These are phyloP conservation scores for Rhizopogon sp. DNA, from an alignment of 768 basidiomycete species.

Conservation along the genomic window DNA sequence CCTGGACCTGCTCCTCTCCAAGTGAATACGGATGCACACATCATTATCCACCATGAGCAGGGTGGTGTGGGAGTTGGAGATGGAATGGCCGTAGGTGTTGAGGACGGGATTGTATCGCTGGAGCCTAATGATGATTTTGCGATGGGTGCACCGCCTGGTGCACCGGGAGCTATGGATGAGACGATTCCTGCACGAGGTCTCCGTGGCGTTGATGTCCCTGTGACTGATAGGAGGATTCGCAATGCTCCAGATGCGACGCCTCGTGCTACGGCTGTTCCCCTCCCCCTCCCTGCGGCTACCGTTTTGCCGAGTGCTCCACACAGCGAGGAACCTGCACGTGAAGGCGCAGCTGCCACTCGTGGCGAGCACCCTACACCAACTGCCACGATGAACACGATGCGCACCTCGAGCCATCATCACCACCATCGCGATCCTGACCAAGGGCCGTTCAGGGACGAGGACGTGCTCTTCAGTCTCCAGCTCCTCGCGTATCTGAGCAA, in stretches of 20 bases:
- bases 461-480: constrained; percentile 86
- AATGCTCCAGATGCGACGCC: constrained; percentile 58
- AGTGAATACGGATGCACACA: constrained; percentile 44
- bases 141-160: constrained; percentile 87
- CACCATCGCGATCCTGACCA: constrained; percentile 36
- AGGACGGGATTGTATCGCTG: constrained; percentile 71
- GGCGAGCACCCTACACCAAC: constrained; percentile 17
- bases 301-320: constrained; percentile 6
- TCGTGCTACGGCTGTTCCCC: constrained; percentile 51
- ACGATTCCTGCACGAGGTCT: constrained; percentile 19
- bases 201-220: constrained; percentile 20
- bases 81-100: constrained; percentile 48
- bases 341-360: constrained; percentile 11
- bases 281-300: constrained; percentile 44
- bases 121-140: constrained; percentile 86
- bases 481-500: constrained; percentile 95
- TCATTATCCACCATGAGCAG: constrained; percentile 46
- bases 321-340: constrained; percentile 1
- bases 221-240: constrained; percentile 27
- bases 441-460: constrained; percentile 90
- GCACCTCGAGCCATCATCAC: constrained; percentile 28
- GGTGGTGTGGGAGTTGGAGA: constrained; percentile 35
- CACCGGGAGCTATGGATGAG: constrained; percentile 73
- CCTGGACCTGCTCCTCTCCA: constrained; percentile 30
- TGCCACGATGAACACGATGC: constrained; percentile 9